Evolutionary conservation across 2,329 filamentous ascomycete species (phyloP), one percentile per base, ranked within the genome.

Genomic region (Clarireedia homoeocarpa): DNA sequence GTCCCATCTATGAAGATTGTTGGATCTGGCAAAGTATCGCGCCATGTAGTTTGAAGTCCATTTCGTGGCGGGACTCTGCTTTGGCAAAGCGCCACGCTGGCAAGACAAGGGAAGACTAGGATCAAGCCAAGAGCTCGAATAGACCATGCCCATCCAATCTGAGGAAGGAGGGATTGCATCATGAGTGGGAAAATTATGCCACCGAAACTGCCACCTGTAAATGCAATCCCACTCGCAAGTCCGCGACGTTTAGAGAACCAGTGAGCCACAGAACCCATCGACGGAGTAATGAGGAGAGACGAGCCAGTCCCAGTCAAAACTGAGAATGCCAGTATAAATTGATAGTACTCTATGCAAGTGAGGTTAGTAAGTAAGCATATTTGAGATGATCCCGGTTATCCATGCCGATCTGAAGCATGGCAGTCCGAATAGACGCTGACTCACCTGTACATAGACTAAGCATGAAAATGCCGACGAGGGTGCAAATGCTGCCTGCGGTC

Each of bases 271-370:
- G 86, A 82, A 3, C 88, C 83, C 62, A 96, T 80, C 50, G 86
- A 84, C 0, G 91, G 91, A 4, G 60, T 0, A 72, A 95, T 95
- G 60, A 95, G 81, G 27, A 96, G 77, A 1, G 88, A 89, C 1
- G 84, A 85, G 6, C 86, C 88, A 5, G 89, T 64, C 34, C 91
- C 91, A 54, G 83, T 84, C 4, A 95, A 74, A 5, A 95, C 69
- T 10, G 88, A 88, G 63, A 94, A 91, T 15, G 82, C 79, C 36
- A 96, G 74, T 69, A 96, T 81, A 70, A 96, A 95, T 51, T 95
- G 90, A 55, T 61, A 66, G 48, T 61, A 63, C 45, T 58, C 57
- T 61, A 39, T 51, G 26, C 23, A 27, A 27, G 20, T 7, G 7
- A 27, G 26, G 7, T 27, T 27, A 27, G 26, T 27, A 27, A 6